These are phyloP conservation scores for Blastobotrys raffinosifermentans DNA, from an alignment of 1,139 yeast species.

Conservation along the genomic window DNA sequence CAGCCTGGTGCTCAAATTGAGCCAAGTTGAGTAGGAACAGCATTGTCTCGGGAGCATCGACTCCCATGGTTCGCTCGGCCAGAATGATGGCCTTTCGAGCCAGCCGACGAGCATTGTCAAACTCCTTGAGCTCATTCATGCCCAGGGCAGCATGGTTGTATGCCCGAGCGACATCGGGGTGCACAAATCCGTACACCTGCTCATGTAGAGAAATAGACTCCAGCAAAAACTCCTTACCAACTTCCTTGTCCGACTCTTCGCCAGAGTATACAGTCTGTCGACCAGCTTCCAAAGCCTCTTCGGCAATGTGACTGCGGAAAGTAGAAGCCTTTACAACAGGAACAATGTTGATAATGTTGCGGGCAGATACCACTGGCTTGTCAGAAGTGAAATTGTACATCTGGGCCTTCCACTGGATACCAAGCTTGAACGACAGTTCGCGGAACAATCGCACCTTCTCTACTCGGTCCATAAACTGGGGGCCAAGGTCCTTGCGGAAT, in stretches of 20 bases:
- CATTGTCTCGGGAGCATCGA: constrained; percentile 72
- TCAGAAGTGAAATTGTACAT: constrained; percentile 41
- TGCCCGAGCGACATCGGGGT: constrained; percentile 70
- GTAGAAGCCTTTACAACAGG: constrained; percentile 72
- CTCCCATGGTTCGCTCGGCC: constrained; percentile 74
- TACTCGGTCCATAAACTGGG: constrained; percentile 32
- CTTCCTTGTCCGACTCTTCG: constrained; percentile 23
- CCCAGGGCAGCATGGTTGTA: constrained; percentile 61
- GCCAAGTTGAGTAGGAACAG: constrained; percentile 73
- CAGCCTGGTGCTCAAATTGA: constrained; percentile 57
- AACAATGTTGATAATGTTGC: constrained; percentile 59
- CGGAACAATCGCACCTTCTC: constrained; percentile 46
- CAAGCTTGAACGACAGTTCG: constrained; percentile 70
- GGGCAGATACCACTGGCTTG: constrained; percentile 38
- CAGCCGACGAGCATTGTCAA: constrained; percentile 56
- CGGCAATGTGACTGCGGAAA: constrained; percentile 61
- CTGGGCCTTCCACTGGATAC: constrained; percentile 76
- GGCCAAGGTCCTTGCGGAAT: constrained; percentile 55
- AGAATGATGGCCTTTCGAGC: constrained; percentile 68
- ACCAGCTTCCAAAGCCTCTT: constrained; percentile 66
- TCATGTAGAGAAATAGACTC: constrained; percentile 73
- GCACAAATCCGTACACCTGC: constrained; percentile 78
- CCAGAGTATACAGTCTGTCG: constrained; percentile 28
- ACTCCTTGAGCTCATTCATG: constrained; percentile 56
- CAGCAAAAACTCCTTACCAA: constrained; percentile 43